phyloP scores from a whole-genome alignment of 176 grass and related monocot species.

The Guadua angustifolia region DNA sequence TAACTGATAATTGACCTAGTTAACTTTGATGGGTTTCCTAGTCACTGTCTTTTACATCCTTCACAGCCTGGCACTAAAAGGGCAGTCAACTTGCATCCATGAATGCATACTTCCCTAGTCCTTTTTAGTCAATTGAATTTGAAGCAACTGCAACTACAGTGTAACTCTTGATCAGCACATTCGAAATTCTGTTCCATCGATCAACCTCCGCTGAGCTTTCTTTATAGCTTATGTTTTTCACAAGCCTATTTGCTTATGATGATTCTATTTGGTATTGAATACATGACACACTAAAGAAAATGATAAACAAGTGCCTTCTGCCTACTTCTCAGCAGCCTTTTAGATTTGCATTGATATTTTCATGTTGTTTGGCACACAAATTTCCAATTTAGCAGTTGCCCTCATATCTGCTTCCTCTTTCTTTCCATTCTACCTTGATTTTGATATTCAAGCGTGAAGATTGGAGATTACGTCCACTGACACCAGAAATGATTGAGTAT shows the following conservation, averaged over 20 bases:
- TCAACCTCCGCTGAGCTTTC: background rate
- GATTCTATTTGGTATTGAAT: conserved; percentile 38
- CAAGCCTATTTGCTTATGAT: conserved; percentile 21
- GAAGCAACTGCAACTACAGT: background rate
- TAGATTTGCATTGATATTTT: background rate
- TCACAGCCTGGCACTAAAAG: conserved; percentile 14
- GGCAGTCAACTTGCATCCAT: background rate
- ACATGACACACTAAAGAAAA: conserved; percentile 29
- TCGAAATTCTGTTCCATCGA: conserved; percentile 17
- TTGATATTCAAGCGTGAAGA: conserved; percentile 79
- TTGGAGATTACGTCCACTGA: conserved; percentile 91
- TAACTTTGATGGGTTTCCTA: background rate
- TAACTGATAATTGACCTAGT: background rate
- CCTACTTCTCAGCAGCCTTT: background rate
- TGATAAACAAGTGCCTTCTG: conserved; percentile 10
- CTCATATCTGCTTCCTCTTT: background rate
- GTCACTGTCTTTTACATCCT: conserved; percentile 1
- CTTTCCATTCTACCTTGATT: conserved; percentile 11
- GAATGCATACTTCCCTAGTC: background rate
- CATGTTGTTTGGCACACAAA: conserved; percentile 7
- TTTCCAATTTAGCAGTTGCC: background rate
- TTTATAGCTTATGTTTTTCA: background rate
- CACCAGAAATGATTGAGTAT: conserved; percentile 80
- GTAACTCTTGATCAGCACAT: background rate
- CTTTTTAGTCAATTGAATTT: conserved; percentile 11